phyloP scores from a whole-genome alignment of 257 asterid species.

The Solanum corneliomulleri region DNA sequence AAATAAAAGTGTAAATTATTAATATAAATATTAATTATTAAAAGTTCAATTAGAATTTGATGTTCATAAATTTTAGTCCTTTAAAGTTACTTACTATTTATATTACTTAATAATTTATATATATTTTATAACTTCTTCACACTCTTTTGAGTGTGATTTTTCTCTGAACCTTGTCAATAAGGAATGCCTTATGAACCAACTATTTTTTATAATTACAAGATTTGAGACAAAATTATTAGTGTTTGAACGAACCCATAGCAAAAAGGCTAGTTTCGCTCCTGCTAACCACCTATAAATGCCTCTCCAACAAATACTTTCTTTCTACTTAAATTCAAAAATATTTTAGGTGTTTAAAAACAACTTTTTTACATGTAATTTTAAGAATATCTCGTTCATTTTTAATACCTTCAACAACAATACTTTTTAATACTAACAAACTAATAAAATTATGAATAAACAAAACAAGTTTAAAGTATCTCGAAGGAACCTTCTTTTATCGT shows the following conservation, averaged over 20 bases:
- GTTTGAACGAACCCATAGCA: not conserved
- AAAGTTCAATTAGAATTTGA: not conserved
- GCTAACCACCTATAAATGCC: not conserved
- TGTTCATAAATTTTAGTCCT: not conserved
- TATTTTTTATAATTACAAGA: not conserved
- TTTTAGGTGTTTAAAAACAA: not conserved
- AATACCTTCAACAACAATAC: not conserved
- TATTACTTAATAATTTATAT: not conserved
- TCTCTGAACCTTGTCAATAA: not conserved
- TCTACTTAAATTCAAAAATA: not conserved
- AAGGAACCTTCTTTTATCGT: not conserved
- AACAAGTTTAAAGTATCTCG: not conserved
- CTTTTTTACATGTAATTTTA: not conserved
- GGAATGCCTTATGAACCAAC: not conserved
- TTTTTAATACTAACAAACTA: not conserved
- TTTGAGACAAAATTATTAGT: not conserved
- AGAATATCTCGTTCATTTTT: not conserved
- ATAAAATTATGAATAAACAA: not conserved
- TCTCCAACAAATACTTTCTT: not conserved
- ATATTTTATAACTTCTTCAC: not conserved
- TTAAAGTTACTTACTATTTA: not conserved
- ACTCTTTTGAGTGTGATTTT: not conserved
- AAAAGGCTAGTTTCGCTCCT: accelerated
- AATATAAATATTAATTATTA: not conserved
- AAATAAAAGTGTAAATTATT: not conserved